Evolutionary conservation across 1,139 yeast genomes (phyloP).

Genomic region (Torulaspora globosa): DNA sequence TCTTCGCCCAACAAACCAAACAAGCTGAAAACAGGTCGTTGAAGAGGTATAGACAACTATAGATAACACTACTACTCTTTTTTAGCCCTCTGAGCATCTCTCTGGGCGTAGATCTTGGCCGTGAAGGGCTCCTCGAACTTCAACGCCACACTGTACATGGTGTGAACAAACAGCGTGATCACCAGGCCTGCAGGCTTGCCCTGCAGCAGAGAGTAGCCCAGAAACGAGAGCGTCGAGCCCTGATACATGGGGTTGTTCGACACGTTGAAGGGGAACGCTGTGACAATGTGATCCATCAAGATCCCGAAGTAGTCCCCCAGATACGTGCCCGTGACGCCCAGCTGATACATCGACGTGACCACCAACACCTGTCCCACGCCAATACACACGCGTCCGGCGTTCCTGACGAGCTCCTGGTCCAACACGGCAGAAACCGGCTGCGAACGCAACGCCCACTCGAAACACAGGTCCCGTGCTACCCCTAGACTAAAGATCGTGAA

Average conservation of each 20-base stretch:
- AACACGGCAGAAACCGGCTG: conserved; percentile 49
- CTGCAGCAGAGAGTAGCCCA: conserved; percentile 84
- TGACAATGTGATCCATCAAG: conserved; percentile 82
- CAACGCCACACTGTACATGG: conserved; percentile 81
- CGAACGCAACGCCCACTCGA: conserved; percentile 60
- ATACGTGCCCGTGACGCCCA: conserved; percentile 95
- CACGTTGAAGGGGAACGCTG: conserved; percentile 91
- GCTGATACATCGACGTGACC: conserved; percentile 80
- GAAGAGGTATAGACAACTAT: not conserved
- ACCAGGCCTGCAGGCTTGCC: conserved; percentile 87
- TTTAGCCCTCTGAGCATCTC: conserved; percentile 42
- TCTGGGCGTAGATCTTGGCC: conserved; percentile 72
- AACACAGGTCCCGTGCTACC: conserved; percentile 70
- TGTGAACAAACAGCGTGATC: conserved; percentile 65
- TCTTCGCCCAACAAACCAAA: not conserved
- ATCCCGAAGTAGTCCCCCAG: conserved; percentile 97
- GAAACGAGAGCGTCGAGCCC: conserved; percentile 82
- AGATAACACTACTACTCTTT: conserved; percentile 3
- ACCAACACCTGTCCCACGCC: conserved; percentile 76
- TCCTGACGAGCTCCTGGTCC: conserved; percentile 40
- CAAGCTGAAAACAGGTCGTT: not conserved
- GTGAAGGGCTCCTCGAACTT: conserved; percentile 95
- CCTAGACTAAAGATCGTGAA: conserved; percentile 79
- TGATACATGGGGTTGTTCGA: conserved; percentile 95
- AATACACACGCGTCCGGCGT: conserved; percentile 48